phyloP scores from a whole-genome alignment of 129 eudicot species.

The Smallanthus sonchifolius region DNA sequence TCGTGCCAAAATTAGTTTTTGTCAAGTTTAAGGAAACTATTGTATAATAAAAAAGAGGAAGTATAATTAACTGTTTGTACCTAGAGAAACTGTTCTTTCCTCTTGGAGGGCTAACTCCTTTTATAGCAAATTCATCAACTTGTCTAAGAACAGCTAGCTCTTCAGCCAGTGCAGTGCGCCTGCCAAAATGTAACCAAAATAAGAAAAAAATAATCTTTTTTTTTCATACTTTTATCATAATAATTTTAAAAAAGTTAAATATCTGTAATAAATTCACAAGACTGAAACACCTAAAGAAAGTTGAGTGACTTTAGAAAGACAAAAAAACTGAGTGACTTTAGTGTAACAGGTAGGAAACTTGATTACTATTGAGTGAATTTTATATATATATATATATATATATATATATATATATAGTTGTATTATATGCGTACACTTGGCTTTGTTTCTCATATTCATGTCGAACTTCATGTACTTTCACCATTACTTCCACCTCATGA shows the following conservation, averaged over 20 bases:
- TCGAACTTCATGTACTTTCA: slow-evolving; percentile 97
- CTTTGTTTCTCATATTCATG: slow-evolving; percentile 97
- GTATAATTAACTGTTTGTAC: slow-evolving; percentile 24
- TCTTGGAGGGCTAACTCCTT: slow-evolving; percentile 90
- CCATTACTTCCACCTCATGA: slow-evolving; percentile 98
- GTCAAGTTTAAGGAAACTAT: not conserved
- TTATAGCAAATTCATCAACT: slow-evolving; percentile 83
- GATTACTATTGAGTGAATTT: no score
- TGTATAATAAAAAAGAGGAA: not conserved
- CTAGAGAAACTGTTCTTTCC: slow-evolving; percentile 87
- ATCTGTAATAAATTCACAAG: no score
- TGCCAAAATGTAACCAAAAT: slow-evolving; percentile 33
- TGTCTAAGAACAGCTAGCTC: slow-evolving; percentile 94
- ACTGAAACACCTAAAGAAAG: no score
- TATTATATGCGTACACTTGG: slow-evolving; percentile 74
- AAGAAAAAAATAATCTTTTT: not conserved
- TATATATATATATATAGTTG: not conserved
- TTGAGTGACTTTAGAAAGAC: no score
- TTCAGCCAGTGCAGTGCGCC: slow-evolving; percentile 94
- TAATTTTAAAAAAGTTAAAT: no score
- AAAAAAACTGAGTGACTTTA: no score
- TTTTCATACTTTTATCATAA: not conserved
- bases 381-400: not conserved
- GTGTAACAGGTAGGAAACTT: no score
- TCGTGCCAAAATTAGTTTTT: not conserved